Percentiles rank a stretch among this genome's conserved stretches.
Evolutionary conservation across 139 green algal species (phyloP).

Genomic region (Picochlorum sp.): DNA sequence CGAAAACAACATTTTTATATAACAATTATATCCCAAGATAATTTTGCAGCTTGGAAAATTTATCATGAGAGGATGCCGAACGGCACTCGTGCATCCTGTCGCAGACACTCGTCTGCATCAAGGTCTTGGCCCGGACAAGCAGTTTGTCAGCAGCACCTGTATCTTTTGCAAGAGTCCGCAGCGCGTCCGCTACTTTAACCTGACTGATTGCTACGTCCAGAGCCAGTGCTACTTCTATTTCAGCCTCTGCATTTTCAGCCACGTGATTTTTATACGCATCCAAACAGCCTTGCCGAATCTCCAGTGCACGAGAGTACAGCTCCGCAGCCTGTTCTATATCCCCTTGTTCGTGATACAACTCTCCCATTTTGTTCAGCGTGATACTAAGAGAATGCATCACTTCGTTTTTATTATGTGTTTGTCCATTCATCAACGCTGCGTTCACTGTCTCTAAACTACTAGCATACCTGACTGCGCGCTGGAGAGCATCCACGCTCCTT

Average conservation of each 20-base stretch:
- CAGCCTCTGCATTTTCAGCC: background rate
- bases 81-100: background rate
- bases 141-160: background rate
- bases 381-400: background rate
- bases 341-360: constrained; percentile 15
- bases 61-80: background rate
- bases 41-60: too few species aligned
- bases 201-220: constrained; percentile 18
- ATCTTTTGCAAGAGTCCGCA: background rate
- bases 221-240: background rate
- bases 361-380: constrained; percentile 22
- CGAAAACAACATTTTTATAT: too few species aligned
- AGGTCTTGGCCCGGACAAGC: too few species aligned
- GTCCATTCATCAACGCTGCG: background rate
- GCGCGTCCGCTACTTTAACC: constrained; percentile 11
- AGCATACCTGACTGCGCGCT: background rate
- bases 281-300: constrained; percentile 6
- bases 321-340: background rate
- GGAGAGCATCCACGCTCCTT: constrained; percentile 1
- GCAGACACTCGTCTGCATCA: background rate
- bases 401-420: constrained; percentile 4
- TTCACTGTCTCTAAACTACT: too few species aligned
- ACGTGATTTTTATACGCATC: background rate
- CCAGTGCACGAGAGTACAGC: constrained; percentile 7
- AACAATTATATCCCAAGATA: too few species aligned